Evolutionary conservation across 2,329 filamentous ascomycete genomes (phyloP), one percentile per base, ranked within the genome.

Genomic region (Colletotrichum coccodes): DNA sequence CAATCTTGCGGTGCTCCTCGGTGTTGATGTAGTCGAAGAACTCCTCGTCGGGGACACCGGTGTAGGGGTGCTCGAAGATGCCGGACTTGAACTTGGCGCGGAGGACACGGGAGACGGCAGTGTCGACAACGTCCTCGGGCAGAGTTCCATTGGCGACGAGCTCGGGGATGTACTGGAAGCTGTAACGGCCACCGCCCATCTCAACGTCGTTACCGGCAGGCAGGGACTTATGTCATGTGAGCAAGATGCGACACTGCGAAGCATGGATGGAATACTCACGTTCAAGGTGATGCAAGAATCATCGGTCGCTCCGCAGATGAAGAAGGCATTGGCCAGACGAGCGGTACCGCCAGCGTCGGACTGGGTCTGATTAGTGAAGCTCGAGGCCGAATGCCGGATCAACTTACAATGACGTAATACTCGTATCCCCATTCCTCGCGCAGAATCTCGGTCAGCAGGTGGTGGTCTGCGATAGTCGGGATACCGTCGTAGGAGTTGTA

Each of bases 171-270:
- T 84, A 86, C 71, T 89, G 84, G 75, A 89, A 91, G 75, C 90
- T 93, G 81, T 88, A 94, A 23, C 89, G 91, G 23, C 92, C 92
- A 44, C 92, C 91, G 14, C 92, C 92, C 92, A 94, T 94, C 74
- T 94, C 92, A 14, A 92, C 85, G 72, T 94, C 92, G 57, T 89
- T 91, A 3, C 92, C 92, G 5, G 91, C 90, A 0, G 89, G 88
- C 5, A 94, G 84, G 9, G 89, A 82, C 79, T 87, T 66, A 16
- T 0, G 16, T 12, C 16, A 18, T 32, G 38, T 74, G 30, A 74
- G 60, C 30, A 30, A 6, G 1, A 28, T 18, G 42, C 6, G 26
- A 49, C 8, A 3, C 34, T 11, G 30, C 30, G 5, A 70, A n/a
- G 3, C n/a, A 50, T 21, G 14, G 36, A 14, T 23, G n/a, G 50